phyloP scores from a whole-genome alignment of 2,329 filamentous ascomycete genomes.

The Penicillium sp. region DNA sequence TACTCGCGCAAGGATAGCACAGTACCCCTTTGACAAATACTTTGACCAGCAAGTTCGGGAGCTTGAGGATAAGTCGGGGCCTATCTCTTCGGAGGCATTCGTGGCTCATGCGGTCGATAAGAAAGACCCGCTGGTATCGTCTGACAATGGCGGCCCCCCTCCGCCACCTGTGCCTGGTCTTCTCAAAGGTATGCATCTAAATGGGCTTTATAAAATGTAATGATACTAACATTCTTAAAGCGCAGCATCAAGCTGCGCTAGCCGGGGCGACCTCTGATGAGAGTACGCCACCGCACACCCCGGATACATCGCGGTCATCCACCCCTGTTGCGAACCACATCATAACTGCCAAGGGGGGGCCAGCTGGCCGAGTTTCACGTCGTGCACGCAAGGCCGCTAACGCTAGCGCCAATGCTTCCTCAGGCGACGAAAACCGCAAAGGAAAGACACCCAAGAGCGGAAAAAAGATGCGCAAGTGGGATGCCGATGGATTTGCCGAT shows the following conservation, averaged over 20 bases:
- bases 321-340: slow-evolving; percentile 66
- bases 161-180: slow-evolving; percentile 47
- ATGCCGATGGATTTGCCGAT: slow-evolving; percentile 75
- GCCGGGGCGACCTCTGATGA: slow-evolving; percentile 51
- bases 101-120: slow-evolving; percentile 34
- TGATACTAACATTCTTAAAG: slow-evolving; percentile 27
- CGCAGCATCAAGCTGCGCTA: slow-evolving; percentile 40
- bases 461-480: slow-evolving; percentile 89
- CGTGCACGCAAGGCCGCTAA: slow-evolving; percentile 64
- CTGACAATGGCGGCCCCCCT: slow-evolving; percentile 43
- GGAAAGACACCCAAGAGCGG: slow-evolving; percentile 43
- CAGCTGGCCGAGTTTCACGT: slow-evolving; percentile 67
- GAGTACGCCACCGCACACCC: slow-evolving; percentile 60
- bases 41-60: slow-evolving; percentile 88
- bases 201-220: too few relatives aligned
- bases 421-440: slow-evolving; percentile 73
- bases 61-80: slow-evolving; percentile 45
- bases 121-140: slow-evolving; percentile 42
- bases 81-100: slow-evolving; percentile 40
- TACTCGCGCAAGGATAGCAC: slow-evolving; percentile 64
- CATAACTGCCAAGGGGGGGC: slow-evolving; percentile 63
- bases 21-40: slow-evolving; percentile 83
- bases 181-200: slow-evolving; percentile 43
- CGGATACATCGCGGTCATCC: slow-evolving; percentile 67
- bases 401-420: slow-evolving; percentile 50